Percentiles rank a stretch among this genome's conserved stretches.
phyloP scores from a whole-genome alignment of 2,329 filamentous ascomycete species.

The Leptographium galeiforme region DNA sequence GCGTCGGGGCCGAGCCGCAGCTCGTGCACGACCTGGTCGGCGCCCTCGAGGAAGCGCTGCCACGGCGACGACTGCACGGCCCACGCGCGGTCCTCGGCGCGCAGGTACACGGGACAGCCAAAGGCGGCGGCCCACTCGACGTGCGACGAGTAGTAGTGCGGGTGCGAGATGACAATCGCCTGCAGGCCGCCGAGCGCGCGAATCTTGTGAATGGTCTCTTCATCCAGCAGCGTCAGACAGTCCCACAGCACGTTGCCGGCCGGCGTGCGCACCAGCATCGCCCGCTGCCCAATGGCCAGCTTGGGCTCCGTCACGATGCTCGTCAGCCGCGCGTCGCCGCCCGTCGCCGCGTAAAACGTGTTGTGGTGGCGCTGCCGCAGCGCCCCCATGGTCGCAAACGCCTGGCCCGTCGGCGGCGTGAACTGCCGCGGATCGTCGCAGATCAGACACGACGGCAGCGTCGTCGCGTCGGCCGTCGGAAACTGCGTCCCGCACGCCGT shows the following conservation, averaged over 20 bases:
- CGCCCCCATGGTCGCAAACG: conserved; percentile 46
- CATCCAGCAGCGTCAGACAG: conserved; percentile 56
- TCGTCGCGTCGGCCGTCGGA: conserved; percentile 32
- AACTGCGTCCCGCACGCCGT: conserved; percentile 59
- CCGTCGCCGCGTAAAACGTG: conserved; percentile 31
- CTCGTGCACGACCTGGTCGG: conserved; percentile 21
- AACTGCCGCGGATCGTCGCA: conserved; percentile 65
- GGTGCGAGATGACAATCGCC: conserved; percentile 66
- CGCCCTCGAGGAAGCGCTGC: conserved; percentile 31
- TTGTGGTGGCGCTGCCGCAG: conserved; percentile 36
- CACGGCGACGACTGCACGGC: conserved; percentile 30
- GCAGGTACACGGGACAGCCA: conserved; percentile 55
- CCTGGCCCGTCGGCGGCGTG: conserved; percentile 49
- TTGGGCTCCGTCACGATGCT: conserved; percentile 39
- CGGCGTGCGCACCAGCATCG: conserved; percentile 52
- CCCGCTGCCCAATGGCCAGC: conserved; percentile 63
- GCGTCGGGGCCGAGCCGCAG: conserved; percentile 13
- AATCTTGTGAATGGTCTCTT: conserved; percentile 45
- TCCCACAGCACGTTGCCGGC: conserved; percentile 70
- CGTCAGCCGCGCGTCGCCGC: conserved; percentile 27
- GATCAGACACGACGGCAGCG: conserved; percentile 48
- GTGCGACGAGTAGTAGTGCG: conserved; percentile 71
- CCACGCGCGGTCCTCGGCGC: conserved; percentile 54
- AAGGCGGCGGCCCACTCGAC: conserved; percentile 60
- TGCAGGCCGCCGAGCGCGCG: conserved; percentile 47